Conservation (phyloP, 306 rosid species). For the Adenanthera pavonina region DNA sequence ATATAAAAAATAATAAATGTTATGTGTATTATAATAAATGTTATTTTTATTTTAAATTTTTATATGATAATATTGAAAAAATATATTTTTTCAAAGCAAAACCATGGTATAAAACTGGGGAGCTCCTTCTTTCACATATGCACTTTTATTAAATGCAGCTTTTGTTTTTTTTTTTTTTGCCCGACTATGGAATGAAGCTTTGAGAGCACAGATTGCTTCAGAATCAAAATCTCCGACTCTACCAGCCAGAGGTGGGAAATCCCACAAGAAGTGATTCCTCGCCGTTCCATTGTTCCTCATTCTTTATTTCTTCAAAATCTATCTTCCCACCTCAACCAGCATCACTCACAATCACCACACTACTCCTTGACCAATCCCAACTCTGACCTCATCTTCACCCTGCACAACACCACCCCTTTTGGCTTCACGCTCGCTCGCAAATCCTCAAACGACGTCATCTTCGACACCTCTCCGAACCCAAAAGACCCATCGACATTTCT, state of each 20-base stretch:
- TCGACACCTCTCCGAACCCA: slow-evolving; percentile 53
- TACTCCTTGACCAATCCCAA: slow-evolving; percentile 36
- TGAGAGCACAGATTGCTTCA: slow-evolving; percentile 58
- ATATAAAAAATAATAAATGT: too few relatives aligned
- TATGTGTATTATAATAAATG: too few relatives aligned
- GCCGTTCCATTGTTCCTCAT: slow-evolving; percentile 24
- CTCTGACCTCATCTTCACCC: slow-evolving; percentile 72
- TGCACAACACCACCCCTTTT: slow-evolving; percentile 68
- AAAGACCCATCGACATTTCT: slow-evolving; percentile 51
- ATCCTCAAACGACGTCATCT: slow-evolving; percentile 66
- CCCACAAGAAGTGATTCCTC: slow-evolving; percentile 61
- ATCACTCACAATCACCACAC: neutral
- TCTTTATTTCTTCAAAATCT: neutral
- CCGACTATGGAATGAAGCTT: slow-evolving; percentile 43
- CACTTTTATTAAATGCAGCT: too few relatives aligned
- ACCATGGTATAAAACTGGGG: too few relatives aligned
- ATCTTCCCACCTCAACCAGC: neutral
- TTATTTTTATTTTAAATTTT: too few relatives aligned
- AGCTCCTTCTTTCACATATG: too few relatives aligned
- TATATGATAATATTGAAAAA: too few relatives aligned
- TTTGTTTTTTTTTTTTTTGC: neutral
- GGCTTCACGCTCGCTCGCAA: slow-evolving; percentile 70
- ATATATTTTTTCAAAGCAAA: too few relatives aligned
- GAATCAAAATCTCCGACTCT: slow-evolving; percentile 64
- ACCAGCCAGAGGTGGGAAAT: slow-evolving; percentile 72